Conservation (phyloP, 106 monocot genomes). For the Gastrodia elata region DNA sequence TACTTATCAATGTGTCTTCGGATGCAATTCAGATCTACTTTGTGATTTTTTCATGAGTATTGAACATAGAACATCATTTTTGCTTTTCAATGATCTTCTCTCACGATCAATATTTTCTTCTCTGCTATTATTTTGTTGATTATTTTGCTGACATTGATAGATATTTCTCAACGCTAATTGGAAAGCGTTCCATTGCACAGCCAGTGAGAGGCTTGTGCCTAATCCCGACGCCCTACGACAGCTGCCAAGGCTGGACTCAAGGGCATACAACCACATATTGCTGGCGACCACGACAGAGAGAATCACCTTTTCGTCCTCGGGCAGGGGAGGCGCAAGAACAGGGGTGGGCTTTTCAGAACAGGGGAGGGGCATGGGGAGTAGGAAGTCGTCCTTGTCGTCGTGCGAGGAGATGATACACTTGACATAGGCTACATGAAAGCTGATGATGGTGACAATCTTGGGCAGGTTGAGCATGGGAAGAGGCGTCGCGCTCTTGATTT, state of each 20-base stretch:
- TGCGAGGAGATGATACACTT: constrained; percentile 30
- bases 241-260: constrained; percentile 53
- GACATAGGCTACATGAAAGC: constrained; percentile 55
- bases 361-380: constrained; percentile 1
- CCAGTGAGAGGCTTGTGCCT: constrained; percentile 67
- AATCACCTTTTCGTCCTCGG: constrained; percentile 46
- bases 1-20: too few relatives aligned
- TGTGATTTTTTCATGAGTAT: too few relatives aligned
- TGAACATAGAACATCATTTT: too few relatives aligned
- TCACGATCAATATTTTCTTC: too few relatives aligned
- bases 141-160: too few relatives aligned
- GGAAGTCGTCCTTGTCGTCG: constrained; percentile 31
- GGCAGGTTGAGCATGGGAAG: constrained; percentile 40
- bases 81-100: too few relatives aligned
- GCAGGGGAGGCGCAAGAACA: background rate
- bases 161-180: too few relatives aligned
- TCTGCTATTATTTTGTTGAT: too few relatives aligned
- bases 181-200: constrained; percentile 50
- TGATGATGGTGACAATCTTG: constrained; percentile 46
- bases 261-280: constrained; percentile 38
- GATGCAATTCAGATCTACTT: too few relatives aligned
- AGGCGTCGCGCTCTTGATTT: constrained; percentile 36
- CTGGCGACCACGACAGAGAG: constrained; percentile 42
- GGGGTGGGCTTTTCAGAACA: constrained; percentile 7
- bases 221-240: constrained; percentile 56